Percentiles rank a stretch among this genome's conserved stretches.
Conservation (phyloP, 345 rosid genomes). For the Eucalyptus erythrocorys region DNA sequence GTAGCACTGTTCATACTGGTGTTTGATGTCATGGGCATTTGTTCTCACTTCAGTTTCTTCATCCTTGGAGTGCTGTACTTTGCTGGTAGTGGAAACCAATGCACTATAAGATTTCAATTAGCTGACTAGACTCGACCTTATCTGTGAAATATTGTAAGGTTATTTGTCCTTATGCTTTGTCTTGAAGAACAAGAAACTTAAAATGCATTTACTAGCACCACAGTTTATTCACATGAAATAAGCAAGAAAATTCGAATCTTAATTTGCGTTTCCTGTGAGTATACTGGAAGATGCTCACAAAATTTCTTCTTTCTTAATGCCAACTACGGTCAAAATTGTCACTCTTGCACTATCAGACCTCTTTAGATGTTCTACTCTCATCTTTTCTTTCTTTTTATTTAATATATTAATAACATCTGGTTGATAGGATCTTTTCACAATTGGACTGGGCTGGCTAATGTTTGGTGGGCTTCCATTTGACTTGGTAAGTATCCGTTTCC, state of each 20-base stretch:
- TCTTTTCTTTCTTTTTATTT: background rate
- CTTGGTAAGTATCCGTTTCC: slow-evolving; percentile 15
- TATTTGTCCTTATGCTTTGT: background rate
- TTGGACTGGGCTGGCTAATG: slow-evolving; percentile 58
- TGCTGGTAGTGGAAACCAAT: background rate
- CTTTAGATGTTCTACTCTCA: background rate
- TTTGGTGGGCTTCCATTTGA: slow-evolving; percentile 76
- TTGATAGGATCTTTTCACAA: slow-evolving; percentile 58
- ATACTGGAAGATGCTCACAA: background rate
- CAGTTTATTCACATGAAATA: background rate
- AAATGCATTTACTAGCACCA: background rate
- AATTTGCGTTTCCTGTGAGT: background rate
- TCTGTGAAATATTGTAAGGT: background rate
- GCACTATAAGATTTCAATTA: background rate
- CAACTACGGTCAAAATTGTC: background rate
- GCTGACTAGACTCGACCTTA: background rate
- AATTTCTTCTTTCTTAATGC: background rate
- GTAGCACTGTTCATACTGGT: background rate
- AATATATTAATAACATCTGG: background rate
- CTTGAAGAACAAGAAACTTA: background rate
- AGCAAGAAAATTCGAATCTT: background rate
- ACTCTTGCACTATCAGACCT: background rate
- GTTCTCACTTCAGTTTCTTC: background rate
- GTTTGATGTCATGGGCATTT: background rate
- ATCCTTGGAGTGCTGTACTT: background rate